Conservation (phyloP, 768 basidiomycete genomes). For the Daedaleopsis sinensis region DNA sequence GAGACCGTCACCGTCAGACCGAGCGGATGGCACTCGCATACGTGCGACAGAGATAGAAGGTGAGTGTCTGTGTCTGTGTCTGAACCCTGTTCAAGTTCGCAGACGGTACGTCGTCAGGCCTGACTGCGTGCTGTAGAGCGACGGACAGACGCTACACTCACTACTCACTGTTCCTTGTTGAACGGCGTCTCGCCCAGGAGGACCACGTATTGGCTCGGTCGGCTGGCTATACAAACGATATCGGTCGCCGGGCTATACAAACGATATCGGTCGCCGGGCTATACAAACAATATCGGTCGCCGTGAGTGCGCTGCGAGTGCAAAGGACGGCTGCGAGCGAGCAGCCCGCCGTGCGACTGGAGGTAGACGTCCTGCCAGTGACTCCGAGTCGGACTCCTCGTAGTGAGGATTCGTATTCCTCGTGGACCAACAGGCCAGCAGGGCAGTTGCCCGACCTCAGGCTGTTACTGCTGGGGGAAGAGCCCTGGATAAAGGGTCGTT, state of each 20-base stretch:
- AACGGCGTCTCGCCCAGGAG: slow-evolving; percentile 40
- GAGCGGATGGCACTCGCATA: slow-evolving; percentile 58
- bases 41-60: slow-evolving; percentile 53
- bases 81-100: slow-evolving; percentile 46
- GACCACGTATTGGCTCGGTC: slow-evolving; percentile 61
- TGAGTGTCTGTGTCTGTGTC: slow-evolving; percentile 51
- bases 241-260: no score
- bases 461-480: slow-evolving; percentile 40
- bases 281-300: no score
- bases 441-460: slow-evolving; percentile 53
- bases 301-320: background rate
- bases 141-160: no score
- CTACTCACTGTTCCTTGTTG: slow-evolving; percentile 32
- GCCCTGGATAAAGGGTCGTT: background rate
- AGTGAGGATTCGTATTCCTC: slow-evolving; percentile 45
- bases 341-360: slow-evolving; percentile 59
- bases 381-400: no score
- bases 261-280: no score
- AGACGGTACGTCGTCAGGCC: no score
- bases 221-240: no score
- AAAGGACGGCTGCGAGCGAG: slow-evolving; percentile 20
- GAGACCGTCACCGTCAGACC: no score
- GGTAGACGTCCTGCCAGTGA: no score
- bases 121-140: no score
- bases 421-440: slow-evolving; percentile 53